These are phyloP conservation scores for Hansfordia pulvinata DNA, from an alignment of 2,329 filamentous ascomycete genomes.

Conservation along the genomic window DNA sequence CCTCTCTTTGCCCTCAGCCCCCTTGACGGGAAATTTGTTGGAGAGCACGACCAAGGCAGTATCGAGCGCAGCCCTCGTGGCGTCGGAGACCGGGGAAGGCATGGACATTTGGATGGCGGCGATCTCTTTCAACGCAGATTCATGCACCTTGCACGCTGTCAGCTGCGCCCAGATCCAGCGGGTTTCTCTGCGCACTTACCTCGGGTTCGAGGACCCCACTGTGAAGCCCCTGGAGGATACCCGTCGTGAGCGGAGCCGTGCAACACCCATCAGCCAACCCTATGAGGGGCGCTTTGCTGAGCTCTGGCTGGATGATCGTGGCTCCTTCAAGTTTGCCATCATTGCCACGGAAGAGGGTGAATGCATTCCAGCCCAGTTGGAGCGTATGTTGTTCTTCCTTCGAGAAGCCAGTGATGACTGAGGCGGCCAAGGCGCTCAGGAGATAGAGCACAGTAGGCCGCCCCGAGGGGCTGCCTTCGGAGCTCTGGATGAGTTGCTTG, in stretches of 20 bases:
- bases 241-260: slow-evolving; percentile 15
- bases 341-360: slow-evolving; percentile 9
- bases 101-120: slow-evolving; percentile 4
- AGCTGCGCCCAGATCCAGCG: background rate
- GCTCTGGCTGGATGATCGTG: background rate
- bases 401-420: slow-evolving; percentile 11
- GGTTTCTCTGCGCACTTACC: slow-evolving; percentile 7
- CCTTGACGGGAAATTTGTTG: slow-evolving; percentile 12
- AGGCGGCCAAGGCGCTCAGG: slow-evolving; percentile 13
- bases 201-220: slow-evolving; percentile 8
- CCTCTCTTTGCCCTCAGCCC: slow-evolving; percentile 1
- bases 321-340: slow-evolving; percentile 1
- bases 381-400: slow-evolving; percentile 13
- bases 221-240: slow-evolving; percentile 15
- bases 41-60: slow-evolving; percentile 11
- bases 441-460: too few relatives aligned
- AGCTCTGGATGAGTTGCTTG: too few relatives aligned
- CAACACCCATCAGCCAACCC: slow-evolving; percentile 10
- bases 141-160: slow-evolving; percentile 7
- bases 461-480: too few relatives aligned
- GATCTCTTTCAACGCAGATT: slow-evolving; percentile 7
- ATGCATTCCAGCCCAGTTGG: slow-evolving; percentile 9
- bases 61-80: slow-evolving; percentile 12
- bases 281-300: too few relatives aligned
- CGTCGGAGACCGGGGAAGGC: slow-evolving; percentile 6